phyloP scores from a whole-genome alignment of 331 rosid species.

The Saraca asoca region DNA sequence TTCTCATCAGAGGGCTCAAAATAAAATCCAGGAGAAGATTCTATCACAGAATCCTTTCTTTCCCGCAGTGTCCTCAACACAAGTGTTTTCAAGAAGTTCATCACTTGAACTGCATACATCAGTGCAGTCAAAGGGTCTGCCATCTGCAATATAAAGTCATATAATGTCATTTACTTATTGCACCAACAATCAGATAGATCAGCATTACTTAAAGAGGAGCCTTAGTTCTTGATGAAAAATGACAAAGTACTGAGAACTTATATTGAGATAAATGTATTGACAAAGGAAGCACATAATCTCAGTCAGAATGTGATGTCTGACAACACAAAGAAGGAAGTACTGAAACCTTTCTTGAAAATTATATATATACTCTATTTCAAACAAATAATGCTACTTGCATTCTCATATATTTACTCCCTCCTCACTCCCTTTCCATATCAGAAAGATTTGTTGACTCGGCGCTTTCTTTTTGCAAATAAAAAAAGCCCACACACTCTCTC shows the following conservation, averaged over 20 bases:
- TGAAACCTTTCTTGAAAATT: not conserved
- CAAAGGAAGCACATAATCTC: not conserved
- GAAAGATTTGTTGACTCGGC: too few species aligned
- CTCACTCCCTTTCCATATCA: too few species aligned
- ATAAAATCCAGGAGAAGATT: constrained; percentile 30
- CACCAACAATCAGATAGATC: constrained; percentile 7
- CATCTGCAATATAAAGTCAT: constrained; percentile 56
- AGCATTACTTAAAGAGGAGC: not conserved
- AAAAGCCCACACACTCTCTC: too few species aligned
- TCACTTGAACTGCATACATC: constrained; percentile 81
- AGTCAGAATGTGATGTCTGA: not conserved
- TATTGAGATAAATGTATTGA: not conserved
- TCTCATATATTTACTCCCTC: too few species aligned
- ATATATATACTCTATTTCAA: too few species aligned
- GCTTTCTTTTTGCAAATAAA: too few species aligned
- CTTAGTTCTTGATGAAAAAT: not conserved
- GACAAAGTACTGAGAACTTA: not conserved
- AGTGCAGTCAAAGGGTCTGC: constrained; percentile 73
- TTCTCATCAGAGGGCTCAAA: constrained; percentile 58
- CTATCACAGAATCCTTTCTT: constrained; percentile 49
- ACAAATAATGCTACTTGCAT: too few species aligned
- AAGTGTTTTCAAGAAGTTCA: constrained; percentile 69
- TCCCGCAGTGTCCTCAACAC: constrained; percentile 47
- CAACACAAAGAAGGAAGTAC: constrained; percentile 6
- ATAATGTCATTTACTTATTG: constrained; percentile 12